phyloP scores from a whole-genome alignment of 2,329 filamentous ascomycete species.

The Leptographium flavum region DNA sequence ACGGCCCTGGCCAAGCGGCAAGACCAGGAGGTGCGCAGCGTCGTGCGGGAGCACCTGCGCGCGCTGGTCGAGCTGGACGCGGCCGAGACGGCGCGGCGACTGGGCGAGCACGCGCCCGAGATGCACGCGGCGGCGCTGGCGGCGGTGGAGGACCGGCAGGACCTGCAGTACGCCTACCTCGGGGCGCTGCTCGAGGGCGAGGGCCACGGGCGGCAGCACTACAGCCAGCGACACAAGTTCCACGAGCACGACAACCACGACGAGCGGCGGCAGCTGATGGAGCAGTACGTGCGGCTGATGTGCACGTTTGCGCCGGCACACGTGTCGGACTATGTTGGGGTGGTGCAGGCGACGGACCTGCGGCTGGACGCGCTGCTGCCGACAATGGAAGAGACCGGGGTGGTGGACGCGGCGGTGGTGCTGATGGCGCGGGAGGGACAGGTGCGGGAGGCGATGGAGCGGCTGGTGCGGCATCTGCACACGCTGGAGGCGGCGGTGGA shows the following conservation, averaged over 20 bases:
- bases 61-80: conserved; percentile 57
- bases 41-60: conserved; percentile 49
- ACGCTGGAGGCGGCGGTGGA: conserved; percentile 67
- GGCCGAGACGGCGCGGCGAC: conserved; percentile 45
- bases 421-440: conserved; percentile 83
- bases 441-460: conserved; percentile 66
- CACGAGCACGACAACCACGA: conserved; percentile 19
- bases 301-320: conserved; percentile 71
- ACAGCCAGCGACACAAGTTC: too few species aligned
- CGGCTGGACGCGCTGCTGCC: conserved; percentile 69
- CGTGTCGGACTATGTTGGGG: conserved; percentile 72
- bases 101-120: conserved; percentile 46
- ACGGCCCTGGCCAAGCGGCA: conserved; percentile 51
- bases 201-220: background rate
- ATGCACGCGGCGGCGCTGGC: conserved; percentile 54
- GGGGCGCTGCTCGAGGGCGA: conserved; percentile 52
- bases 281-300: conserved; percentile 82
- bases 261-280: conserved; percentile 47
- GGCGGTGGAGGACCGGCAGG: conserved; percentile 43
- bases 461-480: conserved; percentile 66
- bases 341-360: conserved; percentile 63
- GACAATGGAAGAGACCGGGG: conserved; percentile 75
- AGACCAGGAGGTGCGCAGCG: conserved; percentile 51
- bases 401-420: conserved; percentile 84
- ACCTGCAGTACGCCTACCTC: conserved; percentile 64